These are phyloP conservation scores for Cyclotella choctawhatcheeana DNA, from an alignment of 108 stramenopile species.

Conservation along the genomic window DNA sequence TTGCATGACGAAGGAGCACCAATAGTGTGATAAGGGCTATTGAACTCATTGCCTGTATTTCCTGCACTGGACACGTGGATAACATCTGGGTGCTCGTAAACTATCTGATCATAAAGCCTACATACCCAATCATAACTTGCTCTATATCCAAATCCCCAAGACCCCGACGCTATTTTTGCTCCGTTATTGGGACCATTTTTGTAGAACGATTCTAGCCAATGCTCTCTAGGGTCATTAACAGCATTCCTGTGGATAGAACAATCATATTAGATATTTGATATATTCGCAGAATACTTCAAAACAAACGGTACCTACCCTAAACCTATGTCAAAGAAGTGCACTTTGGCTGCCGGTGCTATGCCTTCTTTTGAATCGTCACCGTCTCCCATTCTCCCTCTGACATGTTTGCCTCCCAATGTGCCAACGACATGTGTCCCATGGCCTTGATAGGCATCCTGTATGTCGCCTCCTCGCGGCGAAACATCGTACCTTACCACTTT, in stretches of 20 bases:
- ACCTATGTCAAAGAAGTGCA: conserved; percentile 56
- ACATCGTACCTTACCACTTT: conserved; percentile 53
- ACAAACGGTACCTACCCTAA: neutral
- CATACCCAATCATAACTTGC: conserved; percentile 33
- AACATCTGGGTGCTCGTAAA: conserved; percentile 47
- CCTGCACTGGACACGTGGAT: conserved; percentile 68
- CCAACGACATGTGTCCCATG: conserved; percentile 62
- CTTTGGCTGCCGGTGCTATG: conserved; percentile 42
- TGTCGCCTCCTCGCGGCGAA: conserved; percentile 22
- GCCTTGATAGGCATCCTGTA: conserved; percentile 32
- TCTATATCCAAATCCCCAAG: conserved; percentile 33
- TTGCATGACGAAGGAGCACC: conserved; percentile 65
- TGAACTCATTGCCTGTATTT: conserved; percentile 54
- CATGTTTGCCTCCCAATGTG: conserved; percentile 41
- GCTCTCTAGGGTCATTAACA: conserved; percentile 29
- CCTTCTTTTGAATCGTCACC: conserved; percentile 42
- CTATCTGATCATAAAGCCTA: conserved; percentile 18
- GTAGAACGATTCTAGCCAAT: conserved; percentile 24
- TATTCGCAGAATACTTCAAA: neutral
- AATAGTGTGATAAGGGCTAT: conserved; percentile 49
- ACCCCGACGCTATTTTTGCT: conserved; percentile 27
- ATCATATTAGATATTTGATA: neutral
- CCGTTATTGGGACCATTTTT: conserved; percentile 2
- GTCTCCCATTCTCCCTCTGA: conserved; percentile 14
- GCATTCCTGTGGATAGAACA: neutral